Percentiles rank a stretch among this genome's conserved stretches.
phyloP scores from a whole-genome alignment of 2,329 filamentous ascomycete genomes.

The Sordariomycetes sp. region DNA sequence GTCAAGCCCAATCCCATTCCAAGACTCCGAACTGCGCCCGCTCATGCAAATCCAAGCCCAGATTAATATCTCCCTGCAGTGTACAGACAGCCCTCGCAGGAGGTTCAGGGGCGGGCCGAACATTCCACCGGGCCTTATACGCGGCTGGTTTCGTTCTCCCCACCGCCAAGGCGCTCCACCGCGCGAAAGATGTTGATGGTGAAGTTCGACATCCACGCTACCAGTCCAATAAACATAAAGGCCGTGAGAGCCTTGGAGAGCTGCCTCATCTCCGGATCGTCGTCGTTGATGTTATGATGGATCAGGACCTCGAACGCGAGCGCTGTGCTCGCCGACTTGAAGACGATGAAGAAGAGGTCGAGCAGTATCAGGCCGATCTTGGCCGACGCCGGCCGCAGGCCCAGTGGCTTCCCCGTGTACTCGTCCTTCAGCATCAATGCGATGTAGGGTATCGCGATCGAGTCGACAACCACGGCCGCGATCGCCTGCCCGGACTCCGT shows the following conservation, averaged over 20 bases:
- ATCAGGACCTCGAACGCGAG: conserved; percentile 81
- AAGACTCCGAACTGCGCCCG: background rate
- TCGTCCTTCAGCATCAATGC: conserved; percentile 94
- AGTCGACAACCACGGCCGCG: conserved; percentile 83
- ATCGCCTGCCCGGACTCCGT: conserved; percentile 65
- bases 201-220: conserved; percentile 89
- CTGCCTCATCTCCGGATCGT: conserved; percentile 4
- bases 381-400: conserved; percentile 68
- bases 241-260: conserved; percentile 59
- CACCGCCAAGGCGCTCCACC: conserved; percentile 48
- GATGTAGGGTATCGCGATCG: conserved; percentile 80
- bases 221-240: conserved; percentile 68
- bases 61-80: background rate
- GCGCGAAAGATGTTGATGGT: conserved; percentile 71
- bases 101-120: background rate
- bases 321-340: conserved; percentile 86
- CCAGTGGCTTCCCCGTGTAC: conserved; percentile 87
- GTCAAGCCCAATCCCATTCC: background rate
- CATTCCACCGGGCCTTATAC: background rate
- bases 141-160: conserved; percentile 28
- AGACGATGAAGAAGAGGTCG: conserved; percentile 94
- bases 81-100: background rate
- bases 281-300: conserved; percentile 35
- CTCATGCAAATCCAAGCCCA: background rate
- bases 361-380: conserved; percentile 86